Base-by-base conservation (phyloP, 345 rosid species). In the Eucalyptus grandis region DNA sequence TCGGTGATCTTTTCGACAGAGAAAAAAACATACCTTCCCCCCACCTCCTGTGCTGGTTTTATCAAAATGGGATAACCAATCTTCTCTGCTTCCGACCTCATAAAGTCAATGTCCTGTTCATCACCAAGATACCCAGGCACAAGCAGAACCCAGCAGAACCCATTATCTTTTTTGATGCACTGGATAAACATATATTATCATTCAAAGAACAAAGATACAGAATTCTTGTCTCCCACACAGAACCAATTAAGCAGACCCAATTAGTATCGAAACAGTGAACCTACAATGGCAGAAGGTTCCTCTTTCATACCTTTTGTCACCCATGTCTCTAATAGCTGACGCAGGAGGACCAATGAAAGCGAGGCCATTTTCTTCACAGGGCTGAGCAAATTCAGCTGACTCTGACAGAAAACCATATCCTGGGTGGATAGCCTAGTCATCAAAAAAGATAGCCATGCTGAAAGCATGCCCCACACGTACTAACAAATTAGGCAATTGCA, bases 111-210 rank as follows among this genome's bases (percentile, higher is more conserved):
- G 94, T 96, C 97, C 93, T 97, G 99, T 88, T 95, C 98, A 67
- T 91, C 91, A 9, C 98, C 99, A 91, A 96, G 99, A 95, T 98
- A 97, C 88, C 99, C 99, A 6, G 98, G 99, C 87, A 97, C 99
- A 37, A 97, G 96, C 22, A 98, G 99, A 90, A 97, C 99, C 98
- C 99, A 37, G 99, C 99, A n/a, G 95, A 97, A 8, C 98, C 99
- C 99, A 98, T 98, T 93, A 98, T 98, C 94, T 96, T 95, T 94
- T 97, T 96, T 54, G 98, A 98, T 15, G 98, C 99, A 93, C 99
- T 98, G 67, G 53, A 94, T 49, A 89, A 44, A 89, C 60, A 90
- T 47, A 89, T 40, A 51, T 51, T 50, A 65, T 67, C 40, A 67
- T 17, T 67, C 11, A n/a, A 67, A 67, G 80, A 67, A 31, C 3